Evolutionary conservation across 1,284 basidiomycete species (phyloP).

Genomic region (Cryptococcus neoformans): DNA sequence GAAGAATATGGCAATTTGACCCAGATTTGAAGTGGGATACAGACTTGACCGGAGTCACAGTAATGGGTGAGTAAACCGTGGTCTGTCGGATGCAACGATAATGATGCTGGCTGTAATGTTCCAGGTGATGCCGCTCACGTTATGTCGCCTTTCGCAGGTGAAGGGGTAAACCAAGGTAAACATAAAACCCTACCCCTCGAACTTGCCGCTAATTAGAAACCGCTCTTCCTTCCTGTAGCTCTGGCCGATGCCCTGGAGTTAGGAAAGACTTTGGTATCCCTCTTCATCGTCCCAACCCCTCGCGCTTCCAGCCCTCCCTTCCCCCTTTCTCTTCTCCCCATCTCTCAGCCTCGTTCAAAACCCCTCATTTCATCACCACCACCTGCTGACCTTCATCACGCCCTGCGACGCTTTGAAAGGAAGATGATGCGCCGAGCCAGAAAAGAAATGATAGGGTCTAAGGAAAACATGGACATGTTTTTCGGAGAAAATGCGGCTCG

Average conservation of each 20-base stretch:
- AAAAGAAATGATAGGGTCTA: conserved; percentile 11
- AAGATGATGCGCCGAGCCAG: conserved; percentile 21
- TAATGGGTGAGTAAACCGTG: conserved; percentile 23
- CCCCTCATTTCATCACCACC: conserved; percentile 1
- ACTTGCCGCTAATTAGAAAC: neutral
- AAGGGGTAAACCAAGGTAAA: conserved; percentile 51
- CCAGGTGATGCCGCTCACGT: conserved; percentile 55
- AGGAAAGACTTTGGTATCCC: conserved; percentile 28
- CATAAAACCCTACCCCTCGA: neutral
- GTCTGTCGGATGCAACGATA: neutral
- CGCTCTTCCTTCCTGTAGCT: conserved; percentile 6
- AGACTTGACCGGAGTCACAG: conserved; percentile 20
- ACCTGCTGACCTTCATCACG: conserved; percentile 8
- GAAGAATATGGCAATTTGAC: conserved; percentile 28
- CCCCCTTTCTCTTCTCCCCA: conserved; percentile 16
- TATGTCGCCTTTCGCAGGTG: conserved; percentile 54
- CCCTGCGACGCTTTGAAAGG: conserved; percentile 19
- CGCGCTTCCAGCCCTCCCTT: conserved; percentile 11
- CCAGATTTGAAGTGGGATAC: conserved; percentile 26
- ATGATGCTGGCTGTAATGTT: conserved; percentile 21
- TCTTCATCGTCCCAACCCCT: conserved; percentile 13
- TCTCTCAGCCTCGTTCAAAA: conserved; percentile 2
- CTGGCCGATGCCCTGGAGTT: conserved; percentile 35
- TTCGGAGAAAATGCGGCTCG: conserved; percentile 13
- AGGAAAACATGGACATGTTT: conserved; percentile 12